Evolutionary conservation across 73 alveolate species (phyloP).

Genomic region (Paramecium tetraurelia): DNA sequence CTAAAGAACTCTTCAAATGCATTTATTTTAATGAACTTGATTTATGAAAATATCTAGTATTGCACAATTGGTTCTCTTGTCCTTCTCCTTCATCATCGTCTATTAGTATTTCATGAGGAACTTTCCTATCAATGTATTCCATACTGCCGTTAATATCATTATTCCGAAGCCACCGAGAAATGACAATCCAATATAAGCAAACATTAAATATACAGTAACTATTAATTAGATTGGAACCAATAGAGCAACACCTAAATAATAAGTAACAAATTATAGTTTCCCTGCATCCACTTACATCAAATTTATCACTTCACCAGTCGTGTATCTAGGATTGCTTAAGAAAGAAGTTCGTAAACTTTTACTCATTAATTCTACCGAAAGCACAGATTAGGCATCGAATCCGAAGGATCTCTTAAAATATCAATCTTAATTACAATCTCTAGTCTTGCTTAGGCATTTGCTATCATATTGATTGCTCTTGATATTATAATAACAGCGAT

Average conservation of each 20-base stretch:
- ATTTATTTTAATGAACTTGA: constrained; percentile 57
- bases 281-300: constrained; percentile 59
- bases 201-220: constrained; percentile 52
- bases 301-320: constrained; percentile 47
- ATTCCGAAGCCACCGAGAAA: constrained; percentile 53
- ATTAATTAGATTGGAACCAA: constrained; percentile 36
- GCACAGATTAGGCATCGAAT: constrained; percentile 30
- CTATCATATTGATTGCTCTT: constrained; percentile 20
- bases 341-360: constrained; percentile 46
- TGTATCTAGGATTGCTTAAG: constrained; percentile 7
- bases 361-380: constrained; percentile 20
- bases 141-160: constrained; percentile 9
- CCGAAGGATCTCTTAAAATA: constrained; percentile 31
- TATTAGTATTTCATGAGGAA: constrained; percentile 26
- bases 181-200: constrained; percentile 37
- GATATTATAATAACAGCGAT: not conserved
- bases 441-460: constrained; percentile 1
- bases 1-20: constrained; percentile 52
- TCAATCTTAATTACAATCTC: not conserved
- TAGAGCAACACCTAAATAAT: constrained; percentile 4
- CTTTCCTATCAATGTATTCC: constrained; percentile 45
- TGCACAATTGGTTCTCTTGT: constrained; percentile 40
- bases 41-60: constrained; percentile 30
- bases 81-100: constrained; percentile 28
- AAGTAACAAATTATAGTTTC: not conserved